Evolutionary conservation across 2,329 filamentous ascomycete genomes (phyloP), one percentile per base, ranked within the genome.

Genomic region (Tolypocladium tropicale): DNA sequence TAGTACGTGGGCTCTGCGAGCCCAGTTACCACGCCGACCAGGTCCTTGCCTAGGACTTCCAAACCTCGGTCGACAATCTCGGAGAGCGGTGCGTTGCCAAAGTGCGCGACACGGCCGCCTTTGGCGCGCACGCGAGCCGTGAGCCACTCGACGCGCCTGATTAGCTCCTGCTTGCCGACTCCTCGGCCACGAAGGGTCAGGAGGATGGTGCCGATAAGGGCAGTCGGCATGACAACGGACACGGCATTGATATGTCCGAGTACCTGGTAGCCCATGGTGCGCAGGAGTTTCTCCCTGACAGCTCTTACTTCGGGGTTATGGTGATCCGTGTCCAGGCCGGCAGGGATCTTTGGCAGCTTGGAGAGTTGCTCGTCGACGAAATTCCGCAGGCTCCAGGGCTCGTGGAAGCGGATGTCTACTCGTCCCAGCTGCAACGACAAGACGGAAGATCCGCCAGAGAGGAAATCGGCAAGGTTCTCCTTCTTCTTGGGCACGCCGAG

Each of bases 181-280:
- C 94, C 94, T 52, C 94, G 86, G 0, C 94, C 94, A 65, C 94
- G 83, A 4, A 99, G 80, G 0, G 94, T 99, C 16, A 99, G 77
- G 0, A 99, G 78, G 0, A 97, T 89, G 0, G 94, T 99, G 6
- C 94, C 94, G 30, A 99, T 95, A 48, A 99, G 78, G 0, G 94
- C 93, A 0, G 94, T 97, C 0, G 94, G 94, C 94, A 99, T 99
- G 52, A 99, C 90, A 0, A 99, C 94, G 0, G 92, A 96, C 2
- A 96, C 93, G 36, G 87, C 84, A 67, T 99, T 99, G 73, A 99
- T 99, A 65, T 99, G 90, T 0, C 89, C 87, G 2, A 99, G 78
- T 1, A 97, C 91, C 63, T 89, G 89, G 74, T 96, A 99, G 1
- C 94, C 94, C 55, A 99, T 77, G 0, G 90, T 95, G 37, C 91